Conservation (phyloP, 495 filamentous ascomycete genomes). For the Neurospora sp. region DNA sequence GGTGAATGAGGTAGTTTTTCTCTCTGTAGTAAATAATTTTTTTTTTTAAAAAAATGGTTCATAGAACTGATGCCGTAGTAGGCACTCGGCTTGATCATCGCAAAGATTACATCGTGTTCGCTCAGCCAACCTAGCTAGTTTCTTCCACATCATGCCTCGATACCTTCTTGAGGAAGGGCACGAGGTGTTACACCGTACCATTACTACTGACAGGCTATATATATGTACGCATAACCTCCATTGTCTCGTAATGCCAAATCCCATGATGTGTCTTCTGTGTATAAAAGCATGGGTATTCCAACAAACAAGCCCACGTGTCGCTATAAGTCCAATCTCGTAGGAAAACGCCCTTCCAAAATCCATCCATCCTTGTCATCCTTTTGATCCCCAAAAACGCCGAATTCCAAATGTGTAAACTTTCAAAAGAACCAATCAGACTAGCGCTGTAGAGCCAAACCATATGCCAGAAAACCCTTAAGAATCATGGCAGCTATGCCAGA, state of each 20-base stretch:
- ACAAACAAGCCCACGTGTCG: background rate
- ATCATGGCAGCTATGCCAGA: conserved; percentile 33
- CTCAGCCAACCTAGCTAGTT: background rate
- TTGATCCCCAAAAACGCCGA: background rate
- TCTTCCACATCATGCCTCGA: background rate
- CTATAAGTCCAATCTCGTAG: background rate
- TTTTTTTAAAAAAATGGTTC: too few relatives aligned
- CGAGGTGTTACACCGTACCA: background rate
- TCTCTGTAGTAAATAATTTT: background rate
- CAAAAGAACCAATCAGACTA: background rate
- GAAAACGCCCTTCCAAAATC: background rate
- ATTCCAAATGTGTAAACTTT: background rate
- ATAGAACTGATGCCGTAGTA: background rate
- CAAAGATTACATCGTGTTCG: background rate
- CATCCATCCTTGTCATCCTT: background rate
- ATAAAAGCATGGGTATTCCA: background rate
- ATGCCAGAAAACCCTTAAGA: conserved; percentile 30
- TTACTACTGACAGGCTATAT: background rate
- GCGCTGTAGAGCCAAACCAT: background rate
- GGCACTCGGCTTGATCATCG: background rate
- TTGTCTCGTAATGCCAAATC: background rate
- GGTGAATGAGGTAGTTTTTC: too few relatives aligned
- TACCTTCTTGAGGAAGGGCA: background rate
- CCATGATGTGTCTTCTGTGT: background rate
- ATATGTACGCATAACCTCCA: background rate